A percentile compares a stretch with the other conserved stretches of the same genome.
Conservation (phyloP, 2,329 filamentous ascomycete species). For the Pseudogymnoascus sp. region DNA sequence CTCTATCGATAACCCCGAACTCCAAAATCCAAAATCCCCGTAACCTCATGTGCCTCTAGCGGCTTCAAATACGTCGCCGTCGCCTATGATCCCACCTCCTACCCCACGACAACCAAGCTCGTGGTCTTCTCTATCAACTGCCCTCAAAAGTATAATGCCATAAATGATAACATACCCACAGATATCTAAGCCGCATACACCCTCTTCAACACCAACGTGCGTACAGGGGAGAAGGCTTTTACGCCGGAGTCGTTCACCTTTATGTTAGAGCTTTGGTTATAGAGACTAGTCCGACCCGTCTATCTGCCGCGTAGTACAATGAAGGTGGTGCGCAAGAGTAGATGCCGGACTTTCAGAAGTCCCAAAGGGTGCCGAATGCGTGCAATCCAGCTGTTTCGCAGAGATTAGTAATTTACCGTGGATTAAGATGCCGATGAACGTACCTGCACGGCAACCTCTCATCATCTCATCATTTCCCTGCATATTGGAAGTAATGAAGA, state of each 20-base stretch:
- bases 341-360: slow-evolving; percentile 25
- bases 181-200: too few species aligned
- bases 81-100: too few species aligned
- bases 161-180: background rate
- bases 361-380: slow-evolving; percentile 34
- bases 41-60: background rate
- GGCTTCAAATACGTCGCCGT: background rate
- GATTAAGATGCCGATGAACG: slow-evolving; percentile 13
- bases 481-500: slow-evolving; percentile 36
- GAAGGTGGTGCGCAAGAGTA: slow-evolving; percentile 10
- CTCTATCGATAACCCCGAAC: background rate
- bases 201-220: too few species aligned
- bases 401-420: slow-evolving; percentile 12
- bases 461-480: slow-evolving; percentile 37
- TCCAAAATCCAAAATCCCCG: background rate
- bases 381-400: slow-evolving; percentile 27
- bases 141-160: background rate
- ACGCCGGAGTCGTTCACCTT: too few species aligned
- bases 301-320: background rate
- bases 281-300: too few species aligned
- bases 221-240: background rate
- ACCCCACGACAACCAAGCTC: too few species aligned
- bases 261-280: too few species aligned
- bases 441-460: slow-evolving; percentile 33
- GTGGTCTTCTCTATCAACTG: background rate